Conservation (phyloP, 2,329 filamentous ascomycete genomes). For the Sclerotinia spermophila region DNA sequence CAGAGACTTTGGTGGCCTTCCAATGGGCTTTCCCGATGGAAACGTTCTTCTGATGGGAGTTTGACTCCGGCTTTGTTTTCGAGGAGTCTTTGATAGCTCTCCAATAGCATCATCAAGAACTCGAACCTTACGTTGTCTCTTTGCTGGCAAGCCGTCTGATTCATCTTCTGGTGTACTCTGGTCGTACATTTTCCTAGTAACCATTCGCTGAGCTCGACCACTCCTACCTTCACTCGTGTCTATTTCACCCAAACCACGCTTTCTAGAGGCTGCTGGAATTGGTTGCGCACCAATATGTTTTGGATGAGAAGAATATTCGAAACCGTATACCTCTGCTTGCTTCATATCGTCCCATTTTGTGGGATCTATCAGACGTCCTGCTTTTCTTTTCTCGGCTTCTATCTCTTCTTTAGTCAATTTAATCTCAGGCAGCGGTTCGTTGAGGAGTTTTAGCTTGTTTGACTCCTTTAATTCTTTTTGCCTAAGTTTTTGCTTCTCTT, state of each 20-base stretch:
- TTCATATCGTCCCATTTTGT: constrained; percentile 41
- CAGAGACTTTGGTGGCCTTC: constrained; percentile 34
- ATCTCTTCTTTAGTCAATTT: constrained; percentile 31
- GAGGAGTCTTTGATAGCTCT: constrained; percentile 21
- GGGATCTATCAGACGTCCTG: constrained; percentile 27
- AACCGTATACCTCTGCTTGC: constrained; percentile 58
- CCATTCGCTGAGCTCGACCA: constrained; percentile 29
- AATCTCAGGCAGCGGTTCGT: constrained; percentile 26
- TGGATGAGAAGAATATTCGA: constrained; percentile 57
- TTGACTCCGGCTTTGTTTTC: constrained; percentile 24
- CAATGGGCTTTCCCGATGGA: constrained; percentile 35
- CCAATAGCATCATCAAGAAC: constrained; percentile 25
- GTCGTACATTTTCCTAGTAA: constrained; percentile 27
- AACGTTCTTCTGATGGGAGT: constrained; percentile 30
- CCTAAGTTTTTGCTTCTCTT: constrained; percentile 9
- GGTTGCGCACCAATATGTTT: constrained; percentile 58
- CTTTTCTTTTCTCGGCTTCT: constrained; percentile 28
- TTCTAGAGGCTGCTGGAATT: constrained; percentile 32
- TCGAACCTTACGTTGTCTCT: constrained; percentile 30
- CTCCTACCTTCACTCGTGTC: constrained; percentile 27
- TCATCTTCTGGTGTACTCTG: constrained; percentile 31
- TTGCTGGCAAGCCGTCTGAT: constrained; percentile 30
- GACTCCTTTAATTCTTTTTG: constrained; percentile 13
- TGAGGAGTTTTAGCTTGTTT: constrained; percentile 23
- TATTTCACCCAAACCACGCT: constrained; percentile 15